A percentile compares a stretch with the other conserved stretches of the same genome.
Evolutionary conservation across 2,329 filamentous ascomycete species (phyloP).

Genomic region (Aspergillus fischeri): DNA sequence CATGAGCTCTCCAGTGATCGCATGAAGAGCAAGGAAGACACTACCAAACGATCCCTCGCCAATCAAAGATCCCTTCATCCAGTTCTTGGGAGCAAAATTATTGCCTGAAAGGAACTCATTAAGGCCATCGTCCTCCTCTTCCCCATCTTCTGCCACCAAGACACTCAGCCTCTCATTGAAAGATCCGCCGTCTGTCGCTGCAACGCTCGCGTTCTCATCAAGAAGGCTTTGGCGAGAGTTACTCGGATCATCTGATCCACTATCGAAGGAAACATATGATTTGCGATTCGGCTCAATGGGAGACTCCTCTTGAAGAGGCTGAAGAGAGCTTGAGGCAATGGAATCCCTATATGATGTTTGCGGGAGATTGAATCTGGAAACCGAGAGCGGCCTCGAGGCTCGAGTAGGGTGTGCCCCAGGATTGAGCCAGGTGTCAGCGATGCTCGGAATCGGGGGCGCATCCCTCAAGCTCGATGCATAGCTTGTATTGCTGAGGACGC

Average conservation of each 20-base stretch:
- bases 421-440: slow-evolving; percentile 86
- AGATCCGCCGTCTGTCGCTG: slow-evolving; percentile 62
- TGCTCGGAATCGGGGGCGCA: slow-evolving; percentile 90
- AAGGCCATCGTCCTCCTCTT: slow-evolving; percentile 85
- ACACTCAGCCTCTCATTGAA: slow-evolving; percentile 78
- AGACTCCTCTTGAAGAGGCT: slow-evolving; percentile 87
- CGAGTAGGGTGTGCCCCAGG: slow-evolving; percentile 50
- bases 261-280: slow-evolving; percentile 77
- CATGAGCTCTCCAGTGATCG: slow-evolving; percentile 93
- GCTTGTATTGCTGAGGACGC: slow-evolving; percentile 89
- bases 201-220: slow-evolving; percentile 71
- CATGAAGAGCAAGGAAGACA: slow-evolving; percentile 91
- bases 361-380: slow-evolving; percentile 55
- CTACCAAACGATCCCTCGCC: slow-evolving; percentile 95
- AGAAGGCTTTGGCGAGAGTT: slow-evolving; percentile 76
- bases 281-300: slow-evolving; percentile 83
- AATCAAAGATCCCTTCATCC: slow-evolving; percentile 98
- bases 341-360: slow-evolving; percentile 75
- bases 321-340: slow-evolving; percentile 80
- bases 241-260: slow-evolving; percentile 68
- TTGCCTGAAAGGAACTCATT: slow-evolving; percentile 87
- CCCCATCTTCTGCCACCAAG: slow-evolving; percentile 82
- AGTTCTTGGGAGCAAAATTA: slow-evolving; percentile 94
- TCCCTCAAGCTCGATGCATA: slow-evolving; percentile 89
- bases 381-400: slow-evolving; percentile 56